phyloP scores from a whole-genome alignment of 345 rosid species.

The Eucalyptus cloeziana region DNA sequence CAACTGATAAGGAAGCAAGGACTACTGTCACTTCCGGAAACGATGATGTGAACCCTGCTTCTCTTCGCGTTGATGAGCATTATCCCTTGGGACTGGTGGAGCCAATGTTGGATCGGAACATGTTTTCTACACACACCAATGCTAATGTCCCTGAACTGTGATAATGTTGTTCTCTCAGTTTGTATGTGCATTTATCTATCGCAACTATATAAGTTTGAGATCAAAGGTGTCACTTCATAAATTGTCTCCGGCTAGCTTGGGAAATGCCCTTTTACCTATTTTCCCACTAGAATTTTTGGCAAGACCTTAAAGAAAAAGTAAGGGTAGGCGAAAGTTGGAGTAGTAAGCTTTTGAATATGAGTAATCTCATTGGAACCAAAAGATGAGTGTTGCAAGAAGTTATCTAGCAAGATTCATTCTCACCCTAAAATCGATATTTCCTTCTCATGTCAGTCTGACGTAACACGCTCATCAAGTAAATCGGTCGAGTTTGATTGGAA shows the following conservation, averaged over 20 bases:
- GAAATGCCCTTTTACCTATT: neutral
- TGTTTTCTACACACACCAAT: neutral
- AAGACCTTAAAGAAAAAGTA: neutral
- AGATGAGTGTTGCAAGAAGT: neutral
- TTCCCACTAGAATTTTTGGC: neutral
- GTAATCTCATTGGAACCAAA: neutral
- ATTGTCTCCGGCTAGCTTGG: neutral
- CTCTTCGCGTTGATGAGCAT: neutral
- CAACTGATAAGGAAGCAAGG: neutral
- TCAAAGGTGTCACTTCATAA: too few species aligned
- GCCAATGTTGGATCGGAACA: neutral
- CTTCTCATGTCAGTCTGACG: rapidly evolving
- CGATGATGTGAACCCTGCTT: neutral
- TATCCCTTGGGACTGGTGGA: neutral
- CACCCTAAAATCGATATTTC: neutral
- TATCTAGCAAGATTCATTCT: neutral
- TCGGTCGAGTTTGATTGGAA: neutral
- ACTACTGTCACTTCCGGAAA: neutral
- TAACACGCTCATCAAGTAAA: neutral
- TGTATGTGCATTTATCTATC: neutral
- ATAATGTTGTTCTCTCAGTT: neutral
- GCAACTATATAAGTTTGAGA: too few species aligned
- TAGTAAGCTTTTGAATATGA: neutral
- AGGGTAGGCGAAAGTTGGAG: neutral
- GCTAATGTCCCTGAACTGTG: neutral